phyloP scores from a whole-genome alignment of 2,329 filamentous ascomycete genomes.

The Alternaria incomplexa region DNA sequence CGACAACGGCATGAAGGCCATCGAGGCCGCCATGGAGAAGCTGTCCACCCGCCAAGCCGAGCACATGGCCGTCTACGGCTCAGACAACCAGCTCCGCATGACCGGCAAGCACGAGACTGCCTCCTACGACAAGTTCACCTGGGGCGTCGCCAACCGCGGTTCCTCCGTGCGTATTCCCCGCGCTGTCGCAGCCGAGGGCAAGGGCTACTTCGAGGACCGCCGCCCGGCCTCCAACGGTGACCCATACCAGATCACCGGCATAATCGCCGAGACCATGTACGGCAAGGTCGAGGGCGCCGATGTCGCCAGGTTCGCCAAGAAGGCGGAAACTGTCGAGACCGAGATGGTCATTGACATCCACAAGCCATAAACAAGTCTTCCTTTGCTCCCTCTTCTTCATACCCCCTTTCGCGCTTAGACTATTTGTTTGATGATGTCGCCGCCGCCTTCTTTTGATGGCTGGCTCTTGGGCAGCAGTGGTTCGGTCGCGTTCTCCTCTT shows the following conservation, averaged over 20 bases:
- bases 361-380: conserved; percentile 31
- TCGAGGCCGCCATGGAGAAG: conserved; percentile 75
- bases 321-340: conserved; percentile 41
- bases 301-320: conserved; percentile 49
- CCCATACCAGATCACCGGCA: conserved; percentile 83
- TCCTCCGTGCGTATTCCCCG: conserved; percentile 92
- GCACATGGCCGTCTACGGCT: conserved; percentile 87
- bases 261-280: conserved; percentile 74
- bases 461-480: neutral
- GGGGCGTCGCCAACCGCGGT: conserved; percentile 94
- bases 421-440: neutral
- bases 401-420: conserved; percentile 15
- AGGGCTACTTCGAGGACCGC: conserved; percentile 86
- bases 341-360: conserved; percentile 41
- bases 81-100: conserved; percentile 93
- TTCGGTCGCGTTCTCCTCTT: neutral
- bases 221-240: conserved; percentile 79
- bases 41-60: conserved; percentile 57
- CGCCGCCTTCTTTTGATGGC: neutral
- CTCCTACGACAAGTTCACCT: conserved; percentile 89
- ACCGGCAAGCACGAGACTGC: conserved; percentile 96
- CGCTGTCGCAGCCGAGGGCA: conserved; percentile 82
- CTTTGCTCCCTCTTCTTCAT: conserved; percentile 12
- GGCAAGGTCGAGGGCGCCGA: conserved; percentile 59
- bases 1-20: conserved; percentile 94